Conservation (phyloP, 805 yeast genomes). For the Tetrapisispora taiwanensis region DNA sequence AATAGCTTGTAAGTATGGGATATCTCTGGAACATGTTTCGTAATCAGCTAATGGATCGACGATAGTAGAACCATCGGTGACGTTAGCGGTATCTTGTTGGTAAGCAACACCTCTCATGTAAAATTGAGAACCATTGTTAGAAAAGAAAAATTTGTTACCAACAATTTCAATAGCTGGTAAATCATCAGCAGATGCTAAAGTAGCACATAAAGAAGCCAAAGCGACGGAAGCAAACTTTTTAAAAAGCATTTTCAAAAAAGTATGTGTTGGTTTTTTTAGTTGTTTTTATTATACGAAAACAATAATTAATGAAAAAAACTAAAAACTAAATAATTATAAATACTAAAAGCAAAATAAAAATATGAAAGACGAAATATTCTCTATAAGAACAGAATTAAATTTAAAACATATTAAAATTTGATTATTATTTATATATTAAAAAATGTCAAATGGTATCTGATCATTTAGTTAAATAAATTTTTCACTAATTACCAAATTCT, state of each 20-base stretch:
- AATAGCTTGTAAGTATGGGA: constrained; percentile 54
- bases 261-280: neutral
- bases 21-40: constrained; percentile 56
- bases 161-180: constrained; percentile 60
- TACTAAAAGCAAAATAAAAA: too few relatives aligned
- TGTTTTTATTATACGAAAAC: neutral
- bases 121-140: constrained; percentile 72
- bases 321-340: neutral
- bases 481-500: too few relatives aligned
- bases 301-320: neutral
- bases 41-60: constrained; percentile 64
- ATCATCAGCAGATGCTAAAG: constrained; percentile 31
- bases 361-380: too few relatives aligned
- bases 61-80: constrained; percentile 37
- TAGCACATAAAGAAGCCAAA: constrained; percentile 22
- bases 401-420: too few relatives aligned
- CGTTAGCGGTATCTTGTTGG: constrained; percentile 54
- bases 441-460: too few relatives aligned
- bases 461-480: too few relatives aligned
- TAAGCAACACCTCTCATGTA: constrained; percentile 72
- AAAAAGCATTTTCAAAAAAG: constrained; percentile 28
- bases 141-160: constrained; percentile 69
- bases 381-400: too few relatives aligned
- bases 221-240: constrained; percentile 30
- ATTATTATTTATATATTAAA: too few relatives aligned